Evolutionary conservation across 345 rosid genomes (phyloP).

Genomic region (Rhizophora mangle): DNA sequence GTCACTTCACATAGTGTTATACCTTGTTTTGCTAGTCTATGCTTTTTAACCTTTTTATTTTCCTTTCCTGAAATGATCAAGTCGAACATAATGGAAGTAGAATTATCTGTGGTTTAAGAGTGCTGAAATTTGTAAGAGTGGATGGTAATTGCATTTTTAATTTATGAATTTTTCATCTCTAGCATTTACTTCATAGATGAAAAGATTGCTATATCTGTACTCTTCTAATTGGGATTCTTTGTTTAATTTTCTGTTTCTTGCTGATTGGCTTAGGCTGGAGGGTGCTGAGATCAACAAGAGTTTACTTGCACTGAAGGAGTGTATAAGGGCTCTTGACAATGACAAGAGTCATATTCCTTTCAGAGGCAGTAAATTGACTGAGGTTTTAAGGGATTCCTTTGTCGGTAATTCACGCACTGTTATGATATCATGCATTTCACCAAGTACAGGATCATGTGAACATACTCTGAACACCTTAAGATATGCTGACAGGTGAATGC

Average conservation of each 20-base stretch:
- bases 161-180: too few species aligned
- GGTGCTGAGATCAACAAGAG: slow-evolving; percentile 99
- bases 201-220: too few species aligned
- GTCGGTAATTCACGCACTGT: slow-evolving; percentile 97
- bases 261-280: slow-evolving; percentile 70
- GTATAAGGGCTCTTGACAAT: slow-evolving; percentile 98
- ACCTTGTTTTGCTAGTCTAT: too few species aligned
- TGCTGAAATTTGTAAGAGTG: too few species aligned
- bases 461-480: slow-evolving; percentile 96
- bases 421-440: slow-evolving; percentile 98
- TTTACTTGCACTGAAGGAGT: slow-evolving; percentile 92
- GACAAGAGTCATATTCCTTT: slow-evolving; percentile 99
- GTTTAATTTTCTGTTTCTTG: slow-evolving; percentile 16
- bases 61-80: too few species aligned
- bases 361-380: slow-evolving; percentile 96
- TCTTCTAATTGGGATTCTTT: neutral
- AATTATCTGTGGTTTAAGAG: too few species aligned
- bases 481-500: slow-evolving; percentile 92
- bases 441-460: slow-evolving; percentile 96
- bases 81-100: too few species aligned
- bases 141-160: too few species aligned
- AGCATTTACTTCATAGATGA: too few species aligned
- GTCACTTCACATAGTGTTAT: too few species aligned
- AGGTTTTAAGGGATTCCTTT: slow-evolving; percentile 97
- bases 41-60: too few species aligned